Base-by-base conservation (phyloP, 2,329 filamentous ascomycete genomes). In the Capronia coronata region DNA sequence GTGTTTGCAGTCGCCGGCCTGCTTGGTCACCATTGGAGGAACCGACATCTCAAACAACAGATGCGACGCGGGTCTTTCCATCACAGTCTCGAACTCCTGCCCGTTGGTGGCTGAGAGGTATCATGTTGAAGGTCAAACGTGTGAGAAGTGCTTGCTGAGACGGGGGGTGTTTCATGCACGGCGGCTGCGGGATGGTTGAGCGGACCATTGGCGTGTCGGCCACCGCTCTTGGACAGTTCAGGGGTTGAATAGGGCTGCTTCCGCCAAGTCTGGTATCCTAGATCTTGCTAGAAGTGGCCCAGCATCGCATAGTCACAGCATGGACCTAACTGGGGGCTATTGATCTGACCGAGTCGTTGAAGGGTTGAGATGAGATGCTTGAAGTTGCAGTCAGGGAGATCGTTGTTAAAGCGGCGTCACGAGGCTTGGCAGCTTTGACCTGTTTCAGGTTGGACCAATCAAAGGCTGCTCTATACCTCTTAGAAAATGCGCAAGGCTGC, bases 91-190 rank as follows among this genome's bases (percentile, higher is more conserved):
- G 48, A 42, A 41, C 14, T 34, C 30, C 21, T 43, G 46, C 21
- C 40, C 34, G 22, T 40, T 18, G 41, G 51, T 51, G 54, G 54
- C 50, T 56, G 54, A 35, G 18, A 25, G 25, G 54, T 56, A 50
- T 56, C 54, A 56, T 32, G 41, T 51, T 51, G 54, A 54, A n/a
- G 50, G 51, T n/a, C 43, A n/a, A 39, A 45, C 38, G 54, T 56
- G 43, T 21, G 48, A 54, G 54, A 52, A 47, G 22, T 41, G 48
- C 30, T 16, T 54, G 46, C 35, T 53, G 54, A 56, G 48, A 56
- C 54, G 49, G 16, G 43, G 11, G 38, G 25, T 44, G 54, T 56
- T 56, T 56, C 54, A 56, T 34, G 16, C 14, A 46, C 30, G 30
- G 21, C 23, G 32, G 48, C 46, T 40, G 32, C 49, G 52, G 47